A percentile compares a stretch with the other conserved stretches of the same genome.
Evolutionary conservation across 371 early-diverging fungal species (phyloP).

Genomic region (Syncephalastrum racemosum): DNA sequence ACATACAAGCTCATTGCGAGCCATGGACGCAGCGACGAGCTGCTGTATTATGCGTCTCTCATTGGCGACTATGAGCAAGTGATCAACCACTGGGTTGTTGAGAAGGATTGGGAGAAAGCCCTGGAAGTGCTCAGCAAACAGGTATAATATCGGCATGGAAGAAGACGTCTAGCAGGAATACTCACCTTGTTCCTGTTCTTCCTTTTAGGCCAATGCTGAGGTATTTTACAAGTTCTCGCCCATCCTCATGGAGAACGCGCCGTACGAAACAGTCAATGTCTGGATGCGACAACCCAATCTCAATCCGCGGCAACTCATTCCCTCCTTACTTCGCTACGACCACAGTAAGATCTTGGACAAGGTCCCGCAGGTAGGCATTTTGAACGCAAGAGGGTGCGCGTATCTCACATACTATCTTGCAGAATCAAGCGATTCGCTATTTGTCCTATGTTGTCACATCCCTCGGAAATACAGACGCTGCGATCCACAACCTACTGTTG

Average conservation of each 20-base stretch:
- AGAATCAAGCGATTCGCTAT: conserved; percentile 90
- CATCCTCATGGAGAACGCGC: conserved; percentile 76
- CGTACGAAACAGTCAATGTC: conserved; percentile 76
- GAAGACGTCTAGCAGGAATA: background rate
- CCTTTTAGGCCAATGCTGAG: conserved; percentile 65
- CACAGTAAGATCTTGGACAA: conserved; percentile 33
- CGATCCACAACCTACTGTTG: conserved; percentile 90
- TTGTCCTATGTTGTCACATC: conserved; percentile 78
- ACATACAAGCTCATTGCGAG: conserved; percentile 78
- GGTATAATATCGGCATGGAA: conserved; percentile 26
- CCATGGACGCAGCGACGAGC: conserved; percentile 78
- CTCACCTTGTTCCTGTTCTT: background rate
- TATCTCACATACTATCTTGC: background rate
- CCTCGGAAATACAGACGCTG: conserved; percentile 77
- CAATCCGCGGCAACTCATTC: conserved; percentile 83
- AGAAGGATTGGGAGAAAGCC: conserved; percentile 73
- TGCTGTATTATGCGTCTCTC: conserved; percentile 75
- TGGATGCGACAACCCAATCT: conserved; percentile 84
- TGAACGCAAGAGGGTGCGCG: background rate
- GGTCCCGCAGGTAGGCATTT: conserved; percentile 17
- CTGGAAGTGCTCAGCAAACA: conserved; percentile 74
- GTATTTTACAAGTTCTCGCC: conserved; percentile 87
- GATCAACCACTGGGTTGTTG: conserved; percentile 76
- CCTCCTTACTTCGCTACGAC: conserved; percentile 82
- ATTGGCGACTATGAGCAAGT: conserved; percentile 83